Conservation (phyloP, 1,284 basidiomycete genomes). For the Boletellus deceptivus region DNA sequence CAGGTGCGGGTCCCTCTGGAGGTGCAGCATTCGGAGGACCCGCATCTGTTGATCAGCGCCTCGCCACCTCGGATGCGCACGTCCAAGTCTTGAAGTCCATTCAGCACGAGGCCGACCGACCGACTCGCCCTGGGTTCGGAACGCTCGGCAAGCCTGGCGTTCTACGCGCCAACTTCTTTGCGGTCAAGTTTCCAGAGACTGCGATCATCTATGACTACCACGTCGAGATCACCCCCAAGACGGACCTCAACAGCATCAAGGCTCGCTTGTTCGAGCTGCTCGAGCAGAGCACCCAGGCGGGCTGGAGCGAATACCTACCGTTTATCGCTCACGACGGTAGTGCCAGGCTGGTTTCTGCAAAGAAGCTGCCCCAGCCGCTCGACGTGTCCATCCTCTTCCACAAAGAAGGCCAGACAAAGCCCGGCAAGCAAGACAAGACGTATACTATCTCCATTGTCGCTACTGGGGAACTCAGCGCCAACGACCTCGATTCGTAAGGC, state of each 20-base stretch:
- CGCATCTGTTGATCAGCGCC: conserved; percentile 43
- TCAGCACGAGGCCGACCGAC: conserved; percentile 40
- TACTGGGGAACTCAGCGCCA: conserved; percentile 43
- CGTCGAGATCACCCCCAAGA: conserved; percentile 53
- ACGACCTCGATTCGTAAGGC: conserved; percentile 50
- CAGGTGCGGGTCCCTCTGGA: conserved; percentile 31
- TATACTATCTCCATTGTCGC: conserved; percentile 55
- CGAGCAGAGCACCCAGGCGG: conserved; percentile 41
- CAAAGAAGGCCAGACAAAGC: conserved; percentile 51
- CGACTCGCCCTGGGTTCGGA: conserved; percentile 66
- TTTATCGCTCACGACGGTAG: conserved; percentile 63
- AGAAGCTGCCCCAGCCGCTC: conserved; percentile 55
- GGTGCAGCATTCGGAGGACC: conserved; percentile 46
- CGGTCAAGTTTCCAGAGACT: conserved; percentile 46
- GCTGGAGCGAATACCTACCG: conserved; percentile 40
- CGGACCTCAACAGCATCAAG: conserved; percentile 46
- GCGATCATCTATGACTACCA: conserved; percentile 58
- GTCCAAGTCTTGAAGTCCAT: conserved; percentile 46
- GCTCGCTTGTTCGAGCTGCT: conserved; percentile 58
- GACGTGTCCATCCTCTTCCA: conserved; percentile 47
- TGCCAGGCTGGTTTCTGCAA: conserved; percentile 55
- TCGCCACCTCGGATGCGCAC: conserved; percentile 42
- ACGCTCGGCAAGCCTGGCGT: conserved; percentile 51
- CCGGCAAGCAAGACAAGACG: conserved; percentile 41
- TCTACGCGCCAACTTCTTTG: conserved; percentile 68